These are phyloP conservation scores for Zangia roseola DNA, from an alignment of 768 basidiomycete genomes.

Conservation along the genomic window DNA sequence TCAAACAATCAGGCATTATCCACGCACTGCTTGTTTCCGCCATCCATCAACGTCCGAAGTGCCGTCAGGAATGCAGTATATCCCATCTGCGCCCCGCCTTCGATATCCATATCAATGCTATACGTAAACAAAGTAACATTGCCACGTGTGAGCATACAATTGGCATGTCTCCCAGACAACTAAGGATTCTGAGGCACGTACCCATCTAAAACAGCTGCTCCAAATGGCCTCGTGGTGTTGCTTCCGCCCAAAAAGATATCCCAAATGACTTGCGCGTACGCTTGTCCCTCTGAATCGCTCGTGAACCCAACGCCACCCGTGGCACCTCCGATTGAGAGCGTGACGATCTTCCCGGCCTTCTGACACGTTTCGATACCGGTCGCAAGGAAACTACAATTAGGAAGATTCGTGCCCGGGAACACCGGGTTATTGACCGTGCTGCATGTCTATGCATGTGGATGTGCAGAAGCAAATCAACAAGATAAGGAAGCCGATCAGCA, in stretches of 20 bases:
- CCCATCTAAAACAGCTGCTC: constrained; percentile 72
- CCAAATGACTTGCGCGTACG: constrained; percentile 71
- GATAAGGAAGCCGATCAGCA: constrained; percentile 1
- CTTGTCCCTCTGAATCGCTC: constrained; percentile 52
- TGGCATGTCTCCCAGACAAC: constrained; percentile 6
- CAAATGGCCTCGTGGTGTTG: constrained; percentile 65
- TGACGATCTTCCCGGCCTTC: constrained; percentile 58
- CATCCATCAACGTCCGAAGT: constrained; percentile 27
- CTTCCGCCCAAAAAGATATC: constrained; percentile 62
- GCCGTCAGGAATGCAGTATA: constrained; percentile 31
- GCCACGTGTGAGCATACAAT: not conserved
- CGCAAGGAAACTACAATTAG: constrained; percentile 60
- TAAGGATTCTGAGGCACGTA: constrained; percentile 20
- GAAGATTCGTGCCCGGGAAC: constrained; percentile 61
- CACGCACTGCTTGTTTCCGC: constrained; percentile 28
- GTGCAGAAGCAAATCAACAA: not conserved
- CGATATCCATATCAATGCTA: constrained; percentile 47
- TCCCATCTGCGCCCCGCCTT: constrained; percentile 38
- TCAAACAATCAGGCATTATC: not conserved
- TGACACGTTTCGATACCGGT: constrained; percentile 66
- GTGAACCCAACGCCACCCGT: constrained; percentile 61
- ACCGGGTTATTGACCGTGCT: constrained; percentile 53
- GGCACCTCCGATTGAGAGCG: constrained; percentile 59
- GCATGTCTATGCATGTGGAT: constrained; percentile 50
- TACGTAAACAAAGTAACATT: not conserved